phyloP scores from a whole-genome alignment of 164 flowering plant genomes.

The Umbilicus rupestris region DNA sequence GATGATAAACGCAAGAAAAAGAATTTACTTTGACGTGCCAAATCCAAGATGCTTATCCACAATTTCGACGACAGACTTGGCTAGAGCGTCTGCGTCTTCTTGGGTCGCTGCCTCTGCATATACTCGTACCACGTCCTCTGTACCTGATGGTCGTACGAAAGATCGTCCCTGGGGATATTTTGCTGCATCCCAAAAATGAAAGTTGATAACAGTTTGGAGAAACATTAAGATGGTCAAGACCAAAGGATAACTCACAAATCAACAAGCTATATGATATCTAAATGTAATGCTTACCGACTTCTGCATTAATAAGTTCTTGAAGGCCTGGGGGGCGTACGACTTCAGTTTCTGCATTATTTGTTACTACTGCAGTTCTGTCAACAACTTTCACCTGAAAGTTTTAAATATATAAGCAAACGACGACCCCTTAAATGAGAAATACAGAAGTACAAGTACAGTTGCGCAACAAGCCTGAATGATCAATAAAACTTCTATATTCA shows the following conservation, averaged over 20 bases:
- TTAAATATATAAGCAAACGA: neutral
- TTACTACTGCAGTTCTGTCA: constrained; percentile 63
- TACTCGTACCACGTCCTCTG: constrained; percentile 88
- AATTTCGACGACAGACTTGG: constrained; percentile 58
- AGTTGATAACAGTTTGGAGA: neutral
- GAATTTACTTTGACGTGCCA: constrained; percentile 7
- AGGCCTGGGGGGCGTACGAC: constrained; percentile 68
- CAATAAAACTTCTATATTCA: neutral
- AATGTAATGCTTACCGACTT: constrained; percentile 41
- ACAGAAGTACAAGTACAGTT: neutral
- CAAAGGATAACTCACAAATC: no score
- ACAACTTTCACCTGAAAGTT: constrained; percentile 60
- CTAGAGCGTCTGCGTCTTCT: constrained; percentile 66
- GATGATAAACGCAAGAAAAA: no score
- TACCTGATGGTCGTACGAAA: constrained; percentile 88
- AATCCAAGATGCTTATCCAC: constrained; percentile 52
- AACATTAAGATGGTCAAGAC: no score
- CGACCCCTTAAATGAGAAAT: neutral
- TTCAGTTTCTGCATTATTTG: constrained; percentile 79
- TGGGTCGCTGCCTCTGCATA: constrained; percentile 92
- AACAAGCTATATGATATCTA: neutral
- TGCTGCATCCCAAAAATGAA: constrained; percentile 27
- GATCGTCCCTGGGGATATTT: constrained; percentile 65
- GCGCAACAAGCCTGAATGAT: neutral
- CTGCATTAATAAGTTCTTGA: constrained; percentile 74